Conservation (phyloP, 768 basidiomycete species). For the Boletus coccyginus region DNA sequence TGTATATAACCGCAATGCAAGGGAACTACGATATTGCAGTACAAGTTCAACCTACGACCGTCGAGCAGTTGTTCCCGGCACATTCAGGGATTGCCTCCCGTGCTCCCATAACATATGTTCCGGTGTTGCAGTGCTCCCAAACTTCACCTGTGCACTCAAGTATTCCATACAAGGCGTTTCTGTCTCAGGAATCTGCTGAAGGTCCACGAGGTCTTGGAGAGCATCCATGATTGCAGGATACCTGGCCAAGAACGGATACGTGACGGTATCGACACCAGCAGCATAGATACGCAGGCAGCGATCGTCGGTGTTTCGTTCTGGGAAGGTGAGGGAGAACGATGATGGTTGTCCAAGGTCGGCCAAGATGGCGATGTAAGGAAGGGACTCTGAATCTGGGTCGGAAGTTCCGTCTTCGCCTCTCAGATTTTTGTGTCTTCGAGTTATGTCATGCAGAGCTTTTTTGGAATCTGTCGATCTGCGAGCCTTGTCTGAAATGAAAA, state of each 20-base stretch:
- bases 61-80: too few relatives aligned
- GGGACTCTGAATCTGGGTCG: not conserved
- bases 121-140: not conserved
- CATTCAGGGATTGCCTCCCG: not conserved
- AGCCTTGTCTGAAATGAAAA: constrained; percentile 19
- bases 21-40: too few relatives aligned
- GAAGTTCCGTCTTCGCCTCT: not conserved
- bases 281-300: constrained; percentile 9
- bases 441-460: not conserved
- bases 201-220: not conserved
- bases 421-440: not conserved
- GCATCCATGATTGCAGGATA: too few relatives aligned
- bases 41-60: too few relatives aligned
- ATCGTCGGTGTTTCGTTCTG: not conserved
- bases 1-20: too few relatives aligned
- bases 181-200: not conserved
- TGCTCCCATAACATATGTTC: constrained; percentile 8
- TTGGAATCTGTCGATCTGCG: not conserved
- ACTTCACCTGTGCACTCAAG: not conserved
- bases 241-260: constrained; percentile 1
- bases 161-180: not conserved
- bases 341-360: constrained; percentile 4
- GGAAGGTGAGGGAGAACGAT: constrained; percentile 1
- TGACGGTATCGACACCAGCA: not conserved
- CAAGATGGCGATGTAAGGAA: not conserved